Conservation (phyloP, 495 filamentous ascomycete species). For the Xylaria intraflava region DNA sequence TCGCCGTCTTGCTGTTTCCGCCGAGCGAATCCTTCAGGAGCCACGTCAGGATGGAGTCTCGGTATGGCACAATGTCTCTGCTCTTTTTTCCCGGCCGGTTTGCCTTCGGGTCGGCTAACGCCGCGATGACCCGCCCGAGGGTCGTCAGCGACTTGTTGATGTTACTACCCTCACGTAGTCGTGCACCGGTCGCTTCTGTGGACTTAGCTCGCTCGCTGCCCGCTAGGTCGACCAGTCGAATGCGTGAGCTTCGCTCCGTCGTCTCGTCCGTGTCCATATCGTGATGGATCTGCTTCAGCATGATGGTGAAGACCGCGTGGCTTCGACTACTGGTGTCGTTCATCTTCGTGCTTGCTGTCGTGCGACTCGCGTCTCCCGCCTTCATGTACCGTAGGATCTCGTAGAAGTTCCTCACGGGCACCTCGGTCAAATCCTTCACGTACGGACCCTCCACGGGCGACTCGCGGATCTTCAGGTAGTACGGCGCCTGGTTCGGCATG, state of each 20-base stretch:
- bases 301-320: constrained; percentile 96
- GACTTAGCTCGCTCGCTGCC: constrained; percentile 92
- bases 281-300: constrained; percentile 90
- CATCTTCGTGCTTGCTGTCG: constrained; percentile 97
- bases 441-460: constrained; percentile 95
- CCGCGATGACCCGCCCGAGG: constrained; percentile 92
- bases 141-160: constrained; percentile 99
- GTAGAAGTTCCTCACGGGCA: constrained; percentile 70
- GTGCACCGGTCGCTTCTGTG: constrained; percentile 86
- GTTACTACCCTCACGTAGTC: constrained; percentile 89
- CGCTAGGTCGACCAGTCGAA: constrained; percentile 91
- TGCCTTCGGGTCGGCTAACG: constrained; percentile 76
- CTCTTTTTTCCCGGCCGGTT: constrained; percentile 33
- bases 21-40: constrained; percentile 90
- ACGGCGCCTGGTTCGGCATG: constrained; percentile 60
- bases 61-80: constrained; percentile 78
- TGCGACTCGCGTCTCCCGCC: constrained; percentile 79
- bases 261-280: constrained; percentile 92
- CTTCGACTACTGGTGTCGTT: constrained; percentile 94
- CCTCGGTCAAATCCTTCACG: constrained; percentile 90
- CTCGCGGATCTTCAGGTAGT: constrained; percentile 96
- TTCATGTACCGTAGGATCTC: constrained; percentile 90
- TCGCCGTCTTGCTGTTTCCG: constrained; percentile 94
- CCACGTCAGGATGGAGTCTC: constrained; percentile 97
- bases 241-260: constrained; percentile 86